A percentile compares a stretch with the other conserved stretches of the same genome.
Conservation (phyloP, 73 alveolate genomes). For the Paramecium sonneborni region DNA sequence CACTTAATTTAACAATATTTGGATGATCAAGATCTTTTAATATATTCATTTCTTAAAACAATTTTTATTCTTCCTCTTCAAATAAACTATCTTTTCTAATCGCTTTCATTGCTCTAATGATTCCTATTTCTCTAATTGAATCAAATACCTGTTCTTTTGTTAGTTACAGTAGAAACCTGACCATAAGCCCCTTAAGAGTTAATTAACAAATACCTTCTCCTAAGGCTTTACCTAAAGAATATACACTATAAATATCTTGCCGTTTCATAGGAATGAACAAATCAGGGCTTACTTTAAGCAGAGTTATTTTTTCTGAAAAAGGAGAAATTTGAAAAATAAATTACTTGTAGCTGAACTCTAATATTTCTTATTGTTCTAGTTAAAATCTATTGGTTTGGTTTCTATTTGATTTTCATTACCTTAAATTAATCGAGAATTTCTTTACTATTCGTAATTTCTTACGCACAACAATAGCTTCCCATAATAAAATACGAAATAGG, state of each 20-base stretch:
- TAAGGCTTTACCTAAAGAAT: neutral
- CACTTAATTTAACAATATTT: slow-evolving; percentile 49
- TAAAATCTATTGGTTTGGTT: neutral
- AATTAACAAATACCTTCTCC: neutral
- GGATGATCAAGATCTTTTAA: slow-evolving; percentile 38
- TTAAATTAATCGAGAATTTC: neutral
- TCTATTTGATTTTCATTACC: neutral
- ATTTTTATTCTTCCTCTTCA: slow-evolving; percentile 47
- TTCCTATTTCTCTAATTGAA: neutral
- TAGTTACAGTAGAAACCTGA: slow-evolving; percentile 84
- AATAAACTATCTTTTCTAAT: slow-evolving; percentile 76
- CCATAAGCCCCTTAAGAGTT: slow-evolving; percentile 74
- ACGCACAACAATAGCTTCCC: neutral
- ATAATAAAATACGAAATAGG: neutral
- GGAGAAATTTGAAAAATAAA: neutral
- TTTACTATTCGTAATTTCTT: neutral
- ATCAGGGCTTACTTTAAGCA: neutral
- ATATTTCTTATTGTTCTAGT: neutral
- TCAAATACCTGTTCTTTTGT: slow-evolving; percentile 68
- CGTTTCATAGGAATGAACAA: neutral
- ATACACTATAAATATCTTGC: slow-evolving; percentile 5
- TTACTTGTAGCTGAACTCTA: neutral
- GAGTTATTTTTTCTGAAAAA: neutral
- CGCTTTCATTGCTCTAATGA: slow-evolving; percentile 85
- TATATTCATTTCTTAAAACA: slow-evolving; percentile 78